Evolutionary conservation across 2,329 filamentous ascomycete species (phyloP).

Genomic region (Nigrograna mackinnonii): DNA sequence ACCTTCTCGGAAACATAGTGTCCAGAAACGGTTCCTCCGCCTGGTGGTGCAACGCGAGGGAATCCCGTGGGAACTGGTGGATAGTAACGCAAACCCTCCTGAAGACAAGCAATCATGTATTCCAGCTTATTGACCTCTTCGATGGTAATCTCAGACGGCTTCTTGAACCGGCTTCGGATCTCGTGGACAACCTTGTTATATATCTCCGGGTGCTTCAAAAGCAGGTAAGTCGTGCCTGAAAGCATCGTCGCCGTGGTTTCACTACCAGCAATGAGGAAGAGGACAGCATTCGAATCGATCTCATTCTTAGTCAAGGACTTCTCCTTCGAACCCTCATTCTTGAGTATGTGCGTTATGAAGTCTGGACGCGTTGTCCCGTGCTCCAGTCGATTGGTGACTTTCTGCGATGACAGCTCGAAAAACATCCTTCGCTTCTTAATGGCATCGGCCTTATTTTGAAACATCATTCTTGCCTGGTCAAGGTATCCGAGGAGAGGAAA

Average conservation of each 20-base stretch:
- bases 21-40: slow-evolving; percentile 26
- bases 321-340: slow-evolving; percentile 17
- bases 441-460: slow-evolving; percentile 4
- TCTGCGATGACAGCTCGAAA: slow-evolving; percentile 10
- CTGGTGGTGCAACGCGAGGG: slow-evolving; percentile 24
- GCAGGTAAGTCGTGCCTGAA: slow-evolving; percentile 45
- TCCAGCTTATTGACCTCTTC: slow-evolving; percentile 26
- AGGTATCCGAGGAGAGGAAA: slow-evolving; percentile 20
- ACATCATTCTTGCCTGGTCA: no score
- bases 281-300: slow-evolving; percentile 36
- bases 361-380: slow-evolving; percentile 19
- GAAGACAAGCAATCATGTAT: slow-evolving; percentile 30
- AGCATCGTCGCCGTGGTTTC: slow-evolving; percentile 53
- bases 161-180: slow-evolving; percentile 25
- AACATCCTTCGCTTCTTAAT: slow-evolving; percentile 19
- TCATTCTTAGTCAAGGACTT: slow-evolving; percentile 28
- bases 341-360: slow-evolving; percentile 28
- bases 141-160: slow-evolving; percentile 22
- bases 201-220: slow-evolving; percentile 29
- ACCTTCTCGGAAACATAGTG: slow-evolving; percentile 28
- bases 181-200: slow-evolving; percentile 24
- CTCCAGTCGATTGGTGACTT: slow-evolving; percentile 23
- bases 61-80: slow-evolving; percentile 34
- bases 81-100: slow-evolving; percentile 29
- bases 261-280: slow-evolving; percentile 46